These are phyloP conservation scores for Candida takata DNA, from an alignment of 805 yeast species.

Conservation along the genomic window DNA sequence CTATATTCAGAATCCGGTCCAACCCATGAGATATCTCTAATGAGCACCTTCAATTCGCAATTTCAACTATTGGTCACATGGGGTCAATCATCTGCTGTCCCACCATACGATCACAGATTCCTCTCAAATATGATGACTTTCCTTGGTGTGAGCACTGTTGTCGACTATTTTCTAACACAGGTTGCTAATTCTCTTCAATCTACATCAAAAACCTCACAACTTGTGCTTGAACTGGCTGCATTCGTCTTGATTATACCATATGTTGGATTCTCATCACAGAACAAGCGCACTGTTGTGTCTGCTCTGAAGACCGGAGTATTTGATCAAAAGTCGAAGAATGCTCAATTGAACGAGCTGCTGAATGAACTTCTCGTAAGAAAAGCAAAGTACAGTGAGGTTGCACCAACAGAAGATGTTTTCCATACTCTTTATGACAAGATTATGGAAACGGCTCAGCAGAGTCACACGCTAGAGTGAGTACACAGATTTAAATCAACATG, in stretches of 20 bases:
- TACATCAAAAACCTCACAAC: constrained; percentile 11
- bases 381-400: not conserved
- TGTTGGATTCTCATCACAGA: constrained; percentile 10
- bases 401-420: constrained; percentile 6
- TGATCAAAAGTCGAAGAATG: not conserved
- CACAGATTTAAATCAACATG: not conserved
- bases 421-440: constrained; percentile 13
- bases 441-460: constrained; percentile 12
- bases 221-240: constrained; percentile 16
- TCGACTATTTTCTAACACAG: constrained; percentile 18
- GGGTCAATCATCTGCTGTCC: constrained; percentile 17
- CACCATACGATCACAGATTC: constrained; percentile 16
- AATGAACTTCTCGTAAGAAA: constrained; percentile 6
- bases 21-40: constrained; percentile 8
- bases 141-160: constrained; percentile 14
- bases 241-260: constrained; percentile 11
- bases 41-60: constrained; percentile 14
- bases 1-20: not conserved
- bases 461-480: constrained; percentile 1
- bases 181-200: constrained; percentile 10
- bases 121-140: constrained; percentile 9
- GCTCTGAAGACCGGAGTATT: constrained; percentile 4
- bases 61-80: constrained; percentile 17
- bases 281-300: constrained; percentile 3
- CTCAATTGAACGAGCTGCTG: not conserved